Evolutionary conservation across 352 stramenopile species (phyloP), one percentile per base, ranked within the genome.

Genomic region (Blastocystis sp.): DNA sequence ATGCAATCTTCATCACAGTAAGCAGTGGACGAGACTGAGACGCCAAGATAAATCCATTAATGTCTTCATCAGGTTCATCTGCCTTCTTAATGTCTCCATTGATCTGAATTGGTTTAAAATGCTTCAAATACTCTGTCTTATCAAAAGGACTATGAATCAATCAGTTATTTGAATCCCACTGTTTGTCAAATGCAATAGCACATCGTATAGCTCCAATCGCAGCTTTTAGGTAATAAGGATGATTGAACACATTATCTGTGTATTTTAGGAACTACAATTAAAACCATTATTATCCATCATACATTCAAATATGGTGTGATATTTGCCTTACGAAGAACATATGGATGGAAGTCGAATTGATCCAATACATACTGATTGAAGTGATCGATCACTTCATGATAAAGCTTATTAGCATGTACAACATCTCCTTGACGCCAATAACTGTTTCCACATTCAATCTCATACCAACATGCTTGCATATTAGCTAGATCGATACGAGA

Each of bases 311-410:
- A 77, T 0, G n/a, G 12, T 0, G 14, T 43, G 3, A 83, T 14
- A 9, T 27, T 67, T 51, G 16, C 24, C 49, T 83, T 83, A 27
- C 71, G 71, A 35, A 83, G 71, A 51, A 65, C 71, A 43, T 83
- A 83, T 5, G 49, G 46, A 43, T 83, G 71, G 46, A 83, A 83
- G n/a, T 83, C 71, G 35, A 83, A 83, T 42, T 63, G 46, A 32
- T 83, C 71, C 46, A 63, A 39, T 0, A 63, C n/a, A 42, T 65
- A 83, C 29, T 24, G 21, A n/a, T 32, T 61, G 19, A n/a, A 61
- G 27, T 32, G 19, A 61, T 5, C 6, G 12, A 32, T 61, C 19
- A 32, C 54, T 32, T 61, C 54, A 14, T 32, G 4, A 46, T 54
- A 74, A 19, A 74, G 35, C 29, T 46, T 37, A 49, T 74, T 74